Evolutionary conservation across 768 basidiomycete genomes (phyloP), one percentile per base, ranked within the genome.

Genomic region (Plicaturopsis crispa): DNA sequence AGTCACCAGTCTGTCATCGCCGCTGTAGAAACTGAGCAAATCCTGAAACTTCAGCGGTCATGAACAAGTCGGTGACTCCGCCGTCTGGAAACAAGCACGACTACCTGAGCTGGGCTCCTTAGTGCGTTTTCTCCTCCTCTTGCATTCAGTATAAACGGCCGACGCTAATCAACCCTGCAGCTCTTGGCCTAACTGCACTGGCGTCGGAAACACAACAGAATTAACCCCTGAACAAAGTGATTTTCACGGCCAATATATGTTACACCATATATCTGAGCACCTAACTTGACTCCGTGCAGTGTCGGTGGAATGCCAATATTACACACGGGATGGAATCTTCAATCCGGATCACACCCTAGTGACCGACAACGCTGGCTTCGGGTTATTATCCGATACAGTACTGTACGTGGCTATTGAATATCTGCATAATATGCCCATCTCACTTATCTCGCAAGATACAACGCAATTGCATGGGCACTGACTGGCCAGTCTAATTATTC

Each of bases 91-190:
- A 76, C 48, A 63, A 63, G 23, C 73, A 78, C 43, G 78, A 80
- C 49, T 83, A 78, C 50, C 65, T 81, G 70, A 80, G 78, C 51
- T 80, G 75, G 73, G 73, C 78, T 11, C 79, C 80, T 28, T 83
- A 81, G 79, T 80, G 54, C 33, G 75, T 53, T 10, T 23, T 31
- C 21, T 26, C 13, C n/a, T n/a, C n/a, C n/a, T 33, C 26, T 31
- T 34, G 24, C 35, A 33, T 4, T 40, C 21, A 35, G 6, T 8
- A 35, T 20, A 31, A 14, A n/a, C 3, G 12, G 19, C 34, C 18
- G 18, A 7, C 8, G 3, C n/a, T 30, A 22, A 26, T 11, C n/a
- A 3, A 17, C 22, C 23, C n/a, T 20, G 0, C 41, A 78, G 76
- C 42, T 72, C 63, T 55, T 80, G 80, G 79, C 78, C 80, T 1